phyloP scores from a whole-genome alignment of 2,329 filamentous ascomycete genomes.

The Parascedosporium putredinis region DNA sequence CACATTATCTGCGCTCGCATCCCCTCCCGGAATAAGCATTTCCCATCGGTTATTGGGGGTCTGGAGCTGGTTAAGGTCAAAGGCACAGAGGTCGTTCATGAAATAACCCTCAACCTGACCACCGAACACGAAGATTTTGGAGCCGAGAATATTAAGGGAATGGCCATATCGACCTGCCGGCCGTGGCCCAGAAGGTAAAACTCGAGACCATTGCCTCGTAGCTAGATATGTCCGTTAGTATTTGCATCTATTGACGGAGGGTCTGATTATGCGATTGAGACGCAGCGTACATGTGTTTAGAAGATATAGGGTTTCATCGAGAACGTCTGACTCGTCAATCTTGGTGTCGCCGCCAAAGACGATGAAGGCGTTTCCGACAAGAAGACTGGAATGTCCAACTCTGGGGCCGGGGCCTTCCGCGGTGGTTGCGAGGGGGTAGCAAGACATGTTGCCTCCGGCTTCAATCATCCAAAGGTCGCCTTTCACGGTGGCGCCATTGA shows the following conservation, averaged over 20 bases:
- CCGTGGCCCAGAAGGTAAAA: slow-evolving; percentile 73
- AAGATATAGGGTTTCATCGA: slow-evolving; percentile 93
- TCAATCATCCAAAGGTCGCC: slow-evolving; percentile 98
- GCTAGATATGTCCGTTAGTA: slow-evolving; percentile 39
- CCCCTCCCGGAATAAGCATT: slow-evolving; percentile 60
- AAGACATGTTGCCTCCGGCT: slow-evolving; percentile 75
- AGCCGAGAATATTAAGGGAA: slow-evolving; percentile 89
- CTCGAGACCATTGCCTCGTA: slow-evolving; percentile 94
- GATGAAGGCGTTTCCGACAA: slow-evolving; percentile 97
- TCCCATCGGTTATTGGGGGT: slow-evolving; percentile 91
- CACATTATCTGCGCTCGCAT: slow-evolving; percentile 31
- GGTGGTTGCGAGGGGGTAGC: slow-evolving; percentile 83
- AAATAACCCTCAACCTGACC: slow-evolving; percentile 96
- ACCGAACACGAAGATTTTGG: slow-evolving; percentile 95
- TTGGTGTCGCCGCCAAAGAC: slow-evolving; percentile 98
- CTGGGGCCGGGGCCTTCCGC: slow-evolving; percentile 89
- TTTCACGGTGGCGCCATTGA: slow-evolving; percentile 91
- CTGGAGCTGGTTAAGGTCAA: slow-evolving; percentile 91
- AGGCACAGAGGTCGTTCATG: slow-evolving; percentile 93
- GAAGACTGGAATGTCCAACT: slow-evolving; percentile 85
- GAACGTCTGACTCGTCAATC: slow-evolving; percentile 78
- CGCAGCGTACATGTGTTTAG: slow-evolving; percentile 82
- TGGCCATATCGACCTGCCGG: slow-evolving; percentile 92
- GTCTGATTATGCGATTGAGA: too few species aligned
- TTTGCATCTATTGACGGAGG: too few species aligned